Percentiles rank a stretch among this genome's conserved stretches.
Conservation (phyloP, 116 monocot species). For the Zostera marina region DNA sequence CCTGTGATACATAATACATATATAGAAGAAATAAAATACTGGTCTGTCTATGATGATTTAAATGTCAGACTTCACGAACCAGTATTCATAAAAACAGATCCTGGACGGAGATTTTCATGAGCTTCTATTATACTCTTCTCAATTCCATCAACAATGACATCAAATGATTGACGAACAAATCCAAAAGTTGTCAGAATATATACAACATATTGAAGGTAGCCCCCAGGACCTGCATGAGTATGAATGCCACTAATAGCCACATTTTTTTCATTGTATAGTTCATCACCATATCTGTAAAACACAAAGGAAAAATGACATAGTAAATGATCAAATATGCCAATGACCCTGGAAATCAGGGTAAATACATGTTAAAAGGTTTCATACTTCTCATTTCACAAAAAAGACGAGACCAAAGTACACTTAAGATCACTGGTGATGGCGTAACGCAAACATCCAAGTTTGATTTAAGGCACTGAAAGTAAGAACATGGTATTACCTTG, state of each 20-base stretch:
- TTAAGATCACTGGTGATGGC: too few species aligned
- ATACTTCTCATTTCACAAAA: too few species aligned
- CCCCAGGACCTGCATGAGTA: constrained; percentile 95
- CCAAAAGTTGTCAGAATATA: constrained; percentile 92
- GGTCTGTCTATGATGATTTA: neutral
- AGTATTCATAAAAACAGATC: constrained; percentile 62
- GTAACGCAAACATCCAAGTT: too few species aligned
- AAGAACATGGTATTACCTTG: constrained; percentile 31
- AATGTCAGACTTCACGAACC: constrained; percentile 14
- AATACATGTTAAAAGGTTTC: too few species aligned
- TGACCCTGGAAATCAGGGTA: too few species aligned
- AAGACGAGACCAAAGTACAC: too few species aligned
- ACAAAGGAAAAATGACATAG: too few species aligned
- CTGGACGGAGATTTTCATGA: constrained; percentile 86
- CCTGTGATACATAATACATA: constrained; percentile 24
- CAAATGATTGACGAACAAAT: constrained; percentile 86
- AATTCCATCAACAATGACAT: constrained; percentile 88
- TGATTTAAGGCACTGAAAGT: neutral
- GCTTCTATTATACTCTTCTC: constrained; percentile 85
- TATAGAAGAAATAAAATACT: too few species aligned
- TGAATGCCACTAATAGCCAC: constrained; percentile 95
- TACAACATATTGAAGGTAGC: constrained; percentile 91
- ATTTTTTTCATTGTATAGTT: constrained; percentile 68
- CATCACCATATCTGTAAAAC: constrained; percentile 61
- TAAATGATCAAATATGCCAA: neutral